Evolutionary conservation across 2,329 filamentous ascomycete species (phyloP), one percentile per base, ranked within the genome.

Genomic region (Phaeosphaeriaceae sp.): DNA sequence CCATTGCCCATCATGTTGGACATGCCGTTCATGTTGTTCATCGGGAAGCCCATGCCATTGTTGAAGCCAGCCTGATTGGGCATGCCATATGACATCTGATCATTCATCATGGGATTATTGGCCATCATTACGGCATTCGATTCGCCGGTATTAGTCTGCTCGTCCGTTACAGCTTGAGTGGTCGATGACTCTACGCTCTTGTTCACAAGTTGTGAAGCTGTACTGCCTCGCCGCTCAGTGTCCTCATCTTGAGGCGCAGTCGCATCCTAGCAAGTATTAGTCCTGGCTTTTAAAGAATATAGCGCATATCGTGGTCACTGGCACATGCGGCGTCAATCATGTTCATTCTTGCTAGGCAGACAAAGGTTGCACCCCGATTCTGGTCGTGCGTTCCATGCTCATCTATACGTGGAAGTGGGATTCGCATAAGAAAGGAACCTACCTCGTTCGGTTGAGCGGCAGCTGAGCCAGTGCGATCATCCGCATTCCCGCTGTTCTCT

Each of bases 1-100:
- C 77, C 79, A 73, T 78, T 75, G 47, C 70, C 69, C 79, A 83
- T 82, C 60, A 77, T 80, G 68, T 82, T 83, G 7, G 68, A 53
- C 71, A 76, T 76, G 49, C 66, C 66, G 27, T 49, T 49, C 47
- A 20, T 33, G 48, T 88, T 87, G 87, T 77, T 79, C 72, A 76
- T 75, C 19, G 42, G 19, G 11, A 82, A 90, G 71, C 84, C 85
- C 84, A 89, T 87, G 63, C 82, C 83, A 21, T 83, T 69, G 24
- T 84, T 68, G 49, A 88, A 82, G 19, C 80, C 82, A 15, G 36
- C 36, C 36, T 40, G 36, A 7, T n/a, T n/a, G 5, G 11, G 62
- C 80, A 75, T 19, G 69, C 70, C 79, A 56, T 76, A 49, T 74
- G 73, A 41, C 65, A 63, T 25, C 61, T 72, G 67, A 19, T 66